Conservation (phyloP, 345 rosid genomes). For the Erucastrum elatum region DNA sequence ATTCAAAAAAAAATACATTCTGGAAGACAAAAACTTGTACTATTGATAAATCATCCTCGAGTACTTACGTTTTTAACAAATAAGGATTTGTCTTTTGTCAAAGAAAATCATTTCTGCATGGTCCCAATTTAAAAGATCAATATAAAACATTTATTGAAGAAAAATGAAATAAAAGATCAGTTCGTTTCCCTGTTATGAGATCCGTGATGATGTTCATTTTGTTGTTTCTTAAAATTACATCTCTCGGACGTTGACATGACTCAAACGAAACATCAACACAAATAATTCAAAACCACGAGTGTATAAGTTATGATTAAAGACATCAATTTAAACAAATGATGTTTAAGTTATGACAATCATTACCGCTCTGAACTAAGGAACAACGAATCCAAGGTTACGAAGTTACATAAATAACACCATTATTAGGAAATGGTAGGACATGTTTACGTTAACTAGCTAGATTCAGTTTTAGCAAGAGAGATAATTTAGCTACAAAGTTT, state of each 20-base stretch:
- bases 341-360: neutral
- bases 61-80: neutral
- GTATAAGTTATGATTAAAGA: neutral
- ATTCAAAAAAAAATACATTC: no score
- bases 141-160: neutral
- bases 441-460: neutral
- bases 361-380: neutral
- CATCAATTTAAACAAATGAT: neutral
- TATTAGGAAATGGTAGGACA: neutral
- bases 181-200: neutral
- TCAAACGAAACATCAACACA: neutral
- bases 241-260: neutral
- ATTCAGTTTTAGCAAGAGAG: neutral
- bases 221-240: neutral
- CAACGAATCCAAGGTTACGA: neutral
- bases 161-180: neutral
- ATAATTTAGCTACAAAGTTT: neutral
- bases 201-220: slow-evolving; percentile 2
- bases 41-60: neutral
- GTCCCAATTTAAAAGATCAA: neutral
- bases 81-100: neutral
- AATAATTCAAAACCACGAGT: neutral
- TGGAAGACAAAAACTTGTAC: neutral
- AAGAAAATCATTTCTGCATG: neutral
- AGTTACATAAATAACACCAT: neutral